These are phyloP conservation scores for Colletotrichum liaoningense DNA, from an alignment of 2,329 filamentous ascomycete species.

Conservation along the genomic window DNA sequence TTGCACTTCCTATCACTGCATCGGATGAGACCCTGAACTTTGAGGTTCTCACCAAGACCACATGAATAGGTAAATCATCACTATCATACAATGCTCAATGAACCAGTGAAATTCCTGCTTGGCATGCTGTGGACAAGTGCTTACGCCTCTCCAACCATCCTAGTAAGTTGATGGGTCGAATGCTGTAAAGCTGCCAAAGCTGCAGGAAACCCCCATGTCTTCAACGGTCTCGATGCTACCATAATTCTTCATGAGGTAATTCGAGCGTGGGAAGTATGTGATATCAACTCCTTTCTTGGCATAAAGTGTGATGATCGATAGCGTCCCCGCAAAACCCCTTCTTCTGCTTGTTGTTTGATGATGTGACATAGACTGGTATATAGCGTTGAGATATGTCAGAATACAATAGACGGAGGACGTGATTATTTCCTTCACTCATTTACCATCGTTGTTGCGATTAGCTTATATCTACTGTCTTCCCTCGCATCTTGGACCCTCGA, in stretches of 20 bases:
- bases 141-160: neutral
- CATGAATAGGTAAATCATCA: neutral
- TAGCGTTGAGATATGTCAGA: neutral
- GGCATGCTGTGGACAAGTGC: neutral
- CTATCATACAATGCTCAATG: neutral
- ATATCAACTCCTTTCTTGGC: neutral
- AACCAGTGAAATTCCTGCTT: neutral
- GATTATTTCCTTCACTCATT: neutral
- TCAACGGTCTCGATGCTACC: neutral
- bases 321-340: neutral
- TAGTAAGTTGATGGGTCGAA: neutral
- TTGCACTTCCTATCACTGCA: no score
- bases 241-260: neutral
- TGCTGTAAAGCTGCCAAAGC: neutral
- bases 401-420: neutral
- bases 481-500: neutral
- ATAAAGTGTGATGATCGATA: neutral
- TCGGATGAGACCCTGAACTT: fast-evolving
- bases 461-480: neutral
- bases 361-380: neutral
- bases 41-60: neutral
- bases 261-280: neutral
- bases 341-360: neutral
- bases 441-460: neutral
- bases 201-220: neutral